A percentile compares a stretch with the other conserved stretches of the same genome.
phyloP scores from a whole-genome alignment of 805 yeast genomes.

The Candida khao-thaluensis region DNA sequence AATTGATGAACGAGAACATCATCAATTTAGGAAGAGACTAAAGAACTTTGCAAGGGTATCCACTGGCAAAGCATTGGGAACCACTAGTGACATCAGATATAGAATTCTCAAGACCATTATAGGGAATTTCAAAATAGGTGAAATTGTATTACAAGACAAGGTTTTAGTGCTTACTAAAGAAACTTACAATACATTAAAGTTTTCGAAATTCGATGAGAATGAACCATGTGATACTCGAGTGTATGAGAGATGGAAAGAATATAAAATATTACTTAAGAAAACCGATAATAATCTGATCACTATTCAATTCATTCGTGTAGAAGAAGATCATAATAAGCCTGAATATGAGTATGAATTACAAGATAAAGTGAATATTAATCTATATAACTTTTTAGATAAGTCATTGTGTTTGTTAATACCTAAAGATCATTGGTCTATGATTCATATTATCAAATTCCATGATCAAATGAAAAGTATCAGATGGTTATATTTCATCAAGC shows the following conservation, averaged over 20 bases:
- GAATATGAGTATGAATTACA: constrained; percentile 20
- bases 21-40: constrained; percentile 18
- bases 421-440: constrained; percentile 12
- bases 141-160: constrained; percentile 62
- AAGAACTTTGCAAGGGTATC: constrained; percentile 25
- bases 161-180: constrained; percentile 66
- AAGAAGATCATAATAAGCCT: constrained; percentile 26
- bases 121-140: constrained; percentile 48
- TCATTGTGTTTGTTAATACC: constrained; percentile 51
- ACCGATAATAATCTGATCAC: constrained; percentile 48
- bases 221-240: constrained; percentile 56
- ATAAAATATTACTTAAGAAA: constrained; percentile 66
- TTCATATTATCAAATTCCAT: constrained; percentile 57
- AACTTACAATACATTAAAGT: constrained; percentile 9
- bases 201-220: constrained; percentile 42
- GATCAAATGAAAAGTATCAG: constrained; percentile 52
- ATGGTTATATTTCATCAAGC: constrained; percentile 63
- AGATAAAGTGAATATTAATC: constrained; percentile 33
- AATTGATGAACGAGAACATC: constrained; percentile 13
- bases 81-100: constrained; percentile 19
- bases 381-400: constrained; percentile 70
- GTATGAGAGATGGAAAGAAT: constrained; percentile 77
- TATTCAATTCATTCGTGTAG: constrained; percentile 60
- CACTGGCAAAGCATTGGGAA: constrained; percentile 20
- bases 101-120: constrained; percentile 24